Percentiles rank a stretch among this genome's conserved stretches.
Evolutionary conservation across 2,329 filamentous ascomycete genomes (phyloP).

Genomic region (Seiridium unicorne): DNA sequence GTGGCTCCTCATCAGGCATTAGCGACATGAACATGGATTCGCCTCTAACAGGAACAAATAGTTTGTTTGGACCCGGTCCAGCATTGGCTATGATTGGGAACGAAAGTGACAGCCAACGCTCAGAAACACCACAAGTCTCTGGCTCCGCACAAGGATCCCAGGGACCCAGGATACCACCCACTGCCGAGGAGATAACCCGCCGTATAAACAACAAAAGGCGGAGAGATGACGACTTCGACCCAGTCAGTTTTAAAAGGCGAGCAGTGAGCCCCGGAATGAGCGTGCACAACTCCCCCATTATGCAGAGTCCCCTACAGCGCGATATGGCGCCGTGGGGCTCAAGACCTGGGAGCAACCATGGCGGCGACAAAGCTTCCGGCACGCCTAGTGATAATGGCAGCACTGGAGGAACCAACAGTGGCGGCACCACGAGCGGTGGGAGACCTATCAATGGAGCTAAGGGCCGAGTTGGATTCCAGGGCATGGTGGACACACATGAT

Average conservation of each 20-base stretch:
- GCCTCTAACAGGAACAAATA: slow-evolving; percentile 41
- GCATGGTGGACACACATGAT: slow-evolving; percentile 95
- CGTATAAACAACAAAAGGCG: slow-evolving; percentile 81
- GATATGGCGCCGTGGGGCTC: slow-evolving; percentile 73
- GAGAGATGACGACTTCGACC: slow-evolving; percentile 87
- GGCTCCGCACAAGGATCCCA: slow-evolving; percentile 27
- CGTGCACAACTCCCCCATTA: slow-evolving; percentile 82
- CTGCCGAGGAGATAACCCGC: slow-evolving; percentile 71
- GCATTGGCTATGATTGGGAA: slow-evolving; percentile 31
- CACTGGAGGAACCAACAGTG: slow-evolving; percentile 24
- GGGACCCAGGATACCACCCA: slow-evolving; percentile 48
- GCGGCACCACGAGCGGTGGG: slow-evolving; percentile 17
- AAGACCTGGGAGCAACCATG: slow-evolving; percentile 59
- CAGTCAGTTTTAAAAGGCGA: slow-evolving; percentile 81
- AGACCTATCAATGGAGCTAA: slow-evolving; percentile 51
- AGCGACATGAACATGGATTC: slow-evolving; percentile 75
- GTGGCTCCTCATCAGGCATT: slow-evolving; percentile 57
- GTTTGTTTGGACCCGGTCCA: slow-evolving; percentile 26
- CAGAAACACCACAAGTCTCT: slow-evolving; percentile 36
- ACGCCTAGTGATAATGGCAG: slow-evolving; percentile 52
- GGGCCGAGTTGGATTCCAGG: slow-evolving; percentile 76
- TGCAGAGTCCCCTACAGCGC: slow-evolving; percentile 78
- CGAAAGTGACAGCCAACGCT: slow-evolving; percentile 24
- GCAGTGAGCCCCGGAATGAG: slow-evolving; percentile 92
- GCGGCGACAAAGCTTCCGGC: slow-evolving; percentile 46